Evolutionary conservation across 2,329 filamentous ascomycete species (phyloP).

Genomic region (Venturia aucupariae): DNA sequence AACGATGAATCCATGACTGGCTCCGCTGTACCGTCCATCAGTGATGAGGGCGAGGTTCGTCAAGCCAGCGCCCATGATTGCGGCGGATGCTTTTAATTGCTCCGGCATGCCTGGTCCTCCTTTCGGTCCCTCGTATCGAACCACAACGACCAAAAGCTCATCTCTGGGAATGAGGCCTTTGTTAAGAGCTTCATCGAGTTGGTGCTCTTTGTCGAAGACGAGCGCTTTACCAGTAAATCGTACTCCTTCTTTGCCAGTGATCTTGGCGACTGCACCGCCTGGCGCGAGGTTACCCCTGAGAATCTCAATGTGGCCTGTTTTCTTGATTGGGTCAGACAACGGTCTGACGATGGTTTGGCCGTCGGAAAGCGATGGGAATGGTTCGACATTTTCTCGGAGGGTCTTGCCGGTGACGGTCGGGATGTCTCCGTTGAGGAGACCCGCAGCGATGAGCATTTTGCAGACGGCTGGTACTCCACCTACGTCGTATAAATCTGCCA

Average conservation of each 20-base stretch:
- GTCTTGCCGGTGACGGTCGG: slow-evolving; percentile 79
- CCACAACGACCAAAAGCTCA: slow-evolving; percentile 80
- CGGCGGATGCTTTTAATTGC: slow-evolving; percentile 77
- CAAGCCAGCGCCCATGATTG: slow-evolving; percentile 86
- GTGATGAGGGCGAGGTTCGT: slow-evolving; percentile 86
- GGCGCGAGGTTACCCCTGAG: slow-evolving; percentile 82
- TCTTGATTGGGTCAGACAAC: slow-evolving; percentile 74
- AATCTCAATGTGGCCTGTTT: slow-evolving; percentile 79
- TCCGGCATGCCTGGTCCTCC: slow-evolving; percentile 96
- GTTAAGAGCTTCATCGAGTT: slow-evolving; percentile 66
- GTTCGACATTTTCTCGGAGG: slow-evolving; percentile 68
- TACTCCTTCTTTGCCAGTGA: slow-evolving; percentile 89
- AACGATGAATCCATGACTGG: slow-evolving; percentile 85
- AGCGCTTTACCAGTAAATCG: slow-evolving; percentile 70
- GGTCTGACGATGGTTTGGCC: slow-evolving; percentile 77
- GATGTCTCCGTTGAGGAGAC: slow-evolving; percentile 67
- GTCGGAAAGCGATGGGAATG: slow-evolving; percentile 66
- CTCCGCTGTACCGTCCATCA: slow-evolving; percentile 82
- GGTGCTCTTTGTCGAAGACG: slow-evolving; percentile 79
- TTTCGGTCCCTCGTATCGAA: slow-evolving; percentile 88
- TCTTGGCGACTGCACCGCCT: slow-evolving; percentile 85
- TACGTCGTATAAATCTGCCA: slow-evolving; percentile 79
- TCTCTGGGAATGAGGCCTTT: slow-evolving; percentile 59
- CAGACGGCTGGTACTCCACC: slow-evolving; percentile 79
- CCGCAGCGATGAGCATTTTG: slow-evolving; percentile 70